Conservation (phyloP, 2,329 filamentous ascomycete genomes). For the Clarireedia sp. region DNA sequence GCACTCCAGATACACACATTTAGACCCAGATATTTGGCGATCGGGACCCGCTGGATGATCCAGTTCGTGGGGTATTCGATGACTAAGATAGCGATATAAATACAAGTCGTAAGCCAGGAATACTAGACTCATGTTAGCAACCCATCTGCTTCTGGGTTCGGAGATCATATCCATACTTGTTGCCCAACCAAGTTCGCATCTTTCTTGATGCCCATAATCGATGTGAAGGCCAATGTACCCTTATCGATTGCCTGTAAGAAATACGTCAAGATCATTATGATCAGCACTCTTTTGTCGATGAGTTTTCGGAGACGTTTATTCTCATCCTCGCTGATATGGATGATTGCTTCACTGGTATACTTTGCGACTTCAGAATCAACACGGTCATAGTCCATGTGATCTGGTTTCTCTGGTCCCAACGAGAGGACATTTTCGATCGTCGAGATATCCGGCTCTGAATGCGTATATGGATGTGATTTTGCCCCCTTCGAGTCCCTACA, state of each 20-base stretch:
- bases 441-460: not conserved
- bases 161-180: conserved; percentile 47
- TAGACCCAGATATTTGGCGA: conserved; percentile 5
- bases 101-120: conserved; percentile 24
- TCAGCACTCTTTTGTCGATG: conserved; percentile 60
- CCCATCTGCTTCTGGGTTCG: conserved; percentile 46
- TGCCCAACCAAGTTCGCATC: conserved; percentile 34
- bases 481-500: not conserved
- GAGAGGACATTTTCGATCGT: not conserved
- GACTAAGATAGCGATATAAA: conserved; percentile 23
- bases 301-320: conserved; percentile 52
- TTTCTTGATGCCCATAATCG: conserved; percentile 24
- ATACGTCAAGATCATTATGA: conserved; percentile 59
- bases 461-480: not conserved
- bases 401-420: conserved; percentile 29
- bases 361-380: conserved; percentile 65
- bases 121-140: conserved; percentile 13
- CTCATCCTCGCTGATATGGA: conserved; percentile 52
- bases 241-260: conserved; percentile 34
- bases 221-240: conserved; percentile 24
- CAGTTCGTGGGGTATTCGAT: conserved; percentile 35
- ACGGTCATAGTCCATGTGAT: conserved; percentile 47
- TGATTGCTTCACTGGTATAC: conserved; percentile 50
- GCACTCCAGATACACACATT: conserved; percentile 6
- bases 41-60: conserved; percentile 21